Conservation (phyloP, 495 filamentous ascomycete genomes). For the Penicillium canariense region DNA sequence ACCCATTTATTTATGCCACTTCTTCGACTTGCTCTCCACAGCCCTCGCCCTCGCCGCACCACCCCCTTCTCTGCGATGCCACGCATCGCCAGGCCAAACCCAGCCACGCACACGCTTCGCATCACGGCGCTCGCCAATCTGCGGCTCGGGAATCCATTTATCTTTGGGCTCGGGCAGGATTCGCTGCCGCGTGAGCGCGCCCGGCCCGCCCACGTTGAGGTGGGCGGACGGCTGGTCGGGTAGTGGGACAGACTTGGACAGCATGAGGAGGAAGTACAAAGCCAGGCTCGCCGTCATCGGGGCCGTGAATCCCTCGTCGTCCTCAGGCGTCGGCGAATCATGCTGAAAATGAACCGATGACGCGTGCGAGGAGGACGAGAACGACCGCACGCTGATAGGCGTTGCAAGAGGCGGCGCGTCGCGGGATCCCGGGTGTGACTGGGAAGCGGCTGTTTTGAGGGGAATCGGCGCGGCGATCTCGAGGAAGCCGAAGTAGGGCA, state of each 20-base stretch:
- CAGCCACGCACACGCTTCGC: conserved; percentile 81
- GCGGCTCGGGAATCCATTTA: conserved; percentile 82
- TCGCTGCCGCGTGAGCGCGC: conserved; percentile 70
- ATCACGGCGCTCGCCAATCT: conserved; percentile 77
- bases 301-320: conserved; percentile 28
- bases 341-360: conserved; percentile 21
- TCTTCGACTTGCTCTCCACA: conserved; percentile 28
- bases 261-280: conserved; percentile 78
- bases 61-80: conserved; percentile 54
- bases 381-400: conserved; percentile 25
- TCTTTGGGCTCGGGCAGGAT: conserved; percentile 63
- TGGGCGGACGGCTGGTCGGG: conserved; percentile 66
- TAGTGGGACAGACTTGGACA: conserved; percentile 71
- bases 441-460: conserved; percentile 40
- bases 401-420: conserved; percentile 22
- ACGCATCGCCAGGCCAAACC: conserved; percentile 76
- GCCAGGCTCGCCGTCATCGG: conserved; percentile 69
- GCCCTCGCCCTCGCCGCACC: conserved; percentile 27
- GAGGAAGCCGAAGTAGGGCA: conserved; percentile 80
- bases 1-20: conserved; percentile 36
- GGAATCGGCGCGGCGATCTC: conserved; percentile 67
- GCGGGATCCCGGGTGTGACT: background rate
- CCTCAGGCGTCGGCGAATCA: conserved; percentile 7
- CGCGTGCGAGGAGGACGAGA: conserved; percentile 21
- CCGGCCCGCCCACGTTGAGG: conserved; percentile 78